Base-by-base conservation (phyloP, 352 stramenopile genomes). In the Hyaloperonospora arabidopsidis region DNA sequence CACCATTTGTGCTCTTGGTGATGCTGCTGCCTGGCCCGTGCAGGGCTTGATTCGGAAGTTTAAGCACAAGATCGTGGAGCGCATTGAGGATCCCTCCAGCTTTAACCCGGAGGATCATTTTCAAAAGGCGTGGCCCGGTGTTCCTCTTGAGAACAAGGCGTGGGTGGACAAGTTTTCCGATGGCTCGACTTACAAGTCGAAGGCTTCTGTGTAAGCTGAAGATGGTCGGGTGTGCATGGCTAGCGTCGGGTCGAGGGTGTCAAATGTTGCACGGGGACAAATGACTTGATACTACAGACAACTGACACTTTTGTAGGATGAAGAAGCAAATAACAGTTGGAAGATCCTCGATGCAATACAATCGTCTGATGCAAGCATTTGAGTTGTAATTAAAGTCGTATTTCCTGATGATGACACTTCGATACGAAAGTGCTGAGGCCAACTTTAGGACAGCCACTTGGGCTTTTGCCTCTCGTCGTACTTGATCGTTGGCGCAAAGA, bases 21-120 rank as follows among this genome's bases (percentile, higher is more conserved):
- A 99, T 69, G 97, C 97, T 21, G 97, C 97, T 18, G 96, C 97
- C 19, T 99, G 97, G 97, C 97, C 97, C n/a, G 94, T 99, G 36
- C 96, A 99, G 76, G 97, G 97, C 61, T 75, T 99, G 48, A 96
- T 99, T 63, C 79, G 95, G 63, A 97, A 98, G 74, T 99, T 98
- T 74, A 97, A 98, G 74, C 91, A 98, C 73, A 97, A 98, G 70
- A 86, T 99, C 55, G 94, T 98, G 55, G 91, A 98, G 66, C 92
- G 97, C 50, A 98, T 98, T 69, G 93, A 98, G 46, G 87, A 98
- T 76, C 89, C 93, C 21, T 84, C 85, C 43, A 89, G 74, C 54
- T 98, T 97, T 71, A 96, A 98, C 65, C 75, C 81, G 23, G 91
- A 96, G 57, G 93, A 97, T 63, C 87, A 97, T 60, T 98, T 98